Evolutionary conservation across 495 filamentous ascomycete genomes (phyloP), one percentile per base, ranked within the genome.

Genomic region (Jackrogersella minutella): DNA sequence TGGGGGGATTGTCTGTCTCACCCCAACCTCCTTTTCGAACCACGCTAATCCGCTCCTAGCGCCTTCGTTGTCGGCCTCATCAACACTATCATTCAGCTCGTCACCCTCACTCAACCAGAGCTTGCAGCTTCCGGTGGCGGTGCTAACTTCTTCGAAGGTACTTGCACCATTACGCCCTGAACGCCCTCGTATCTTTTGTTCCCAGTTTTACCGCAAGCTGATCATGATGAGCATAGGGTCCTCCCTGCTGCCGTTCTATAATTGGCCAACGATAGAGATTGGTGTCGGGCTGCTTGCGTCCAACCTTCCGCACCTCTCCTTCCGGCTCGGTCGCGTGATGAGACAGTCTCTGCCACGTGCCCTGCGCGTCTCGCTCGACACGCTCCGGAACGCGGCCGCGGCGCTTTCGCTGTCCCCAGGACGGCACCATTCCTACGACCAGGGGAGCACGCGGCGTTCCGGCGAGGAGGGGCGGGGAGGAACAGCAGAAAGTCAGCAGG

Each of bases 221-320:
- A 43, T 10, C 17, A 3, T 0, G 9, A 22, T 13, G 19, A 21
- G 7, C 17, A 10, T 11, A 26, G 44, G 26, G 7, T 49, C 43
- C 11, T 16, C 17, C 8, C 17, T 43, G 17, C 40, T 58, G 4
- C n/a, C n/a, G n/a, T 47, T 58, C 31, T 58, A 30, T 11, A 58
- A 58, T 31, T 58, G 55, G 55, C 55, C 55, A 0, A 36, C 55
- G 14, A 58, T 58, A 16, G 55, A 58, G 41, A 47, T 58, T 9
- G 55, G 55, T 14, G 55, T 58, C 40, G 55, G 55, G 5, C 30
- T 58, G 3, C 55, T 58, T 5, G 41, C 55, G 5, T 58, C 55
- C 17, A 58, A 58, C 13, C 55, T 58, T 1, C 41, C 41, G n/a
- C 55, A 58, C 19, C 55, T 58, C 30, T 58, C 55, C 40, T 58